Conservation (phyloP, 805 yeast species). For the Vanderwaltozyma tropicalis region DNA sequence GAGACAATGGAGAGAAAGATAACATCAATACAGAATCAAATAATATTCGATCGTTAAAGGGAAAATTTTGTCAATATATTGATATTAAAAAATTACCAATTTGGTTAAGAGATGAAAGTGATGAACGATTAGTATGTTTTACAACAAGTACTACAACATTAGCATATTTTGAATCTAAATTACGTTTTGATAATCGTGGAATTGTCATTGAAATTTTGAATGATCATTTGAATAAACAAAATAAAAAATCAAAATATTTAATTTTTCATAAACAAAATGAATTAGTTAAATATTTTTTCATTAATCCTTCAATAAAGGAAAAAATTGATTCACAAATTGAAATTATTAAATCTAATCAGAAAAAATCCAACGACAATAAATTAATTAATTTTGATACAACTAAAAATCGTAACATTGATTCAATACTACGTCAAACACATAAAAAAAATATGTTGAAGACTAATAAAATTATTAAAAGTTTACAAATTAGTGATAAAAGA, state of each 20-base stretch:
- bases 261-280: slow-evolving; percentile 1
- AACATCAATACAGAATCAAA: background rate
- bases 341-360: slow-evolving; percentile 1
- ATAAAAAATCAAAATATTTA: background rate
- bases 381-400: too few species aligned
- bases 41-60: slow-evolving; percentile 5
- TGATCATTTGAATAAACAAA: slow-evolving; percentile 5
- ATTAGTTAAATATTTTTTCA: slow-evolving; percentile 2
- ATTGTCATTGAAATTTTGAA: slow-evolving; percentile 10
- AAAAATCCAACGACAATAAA: background rate
- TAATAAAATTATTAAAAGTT: slow-evolving; percentile 10
- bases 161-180: slow-evolving; percentile 21
- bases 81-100: slow-evolving; percentile 17
- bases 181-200: slow-evolving; percentile 16
- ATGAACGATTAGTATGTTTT: slow-evolving; percentile 8
- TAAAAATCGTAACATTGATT: slow-evolving; percentile 11
- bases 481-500: slow-evolving; percentile 18
- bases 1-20: slow-evolving; percentile 2
- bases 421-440: slow-evolving; percentile 14
- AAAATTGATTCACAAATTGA: slow-evolving; percentile 4
- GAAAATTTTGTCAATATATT: slow-evolving; percentile 15
- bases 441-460: slow-evolving; percentile 7
- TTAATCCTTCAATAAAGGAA: slow-evolving; percentile 4
- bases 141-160: slow-evolving; percentile 19
- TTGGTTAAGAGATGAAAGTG: slow-evolving; percentile 12